A percentile compares a stretch with the other conserved stretches of the same genome.
phyloP scores from a whole-genome alignment of 2,329 filamentous ascomycete species.

The Neonectria faginata region DNA sequence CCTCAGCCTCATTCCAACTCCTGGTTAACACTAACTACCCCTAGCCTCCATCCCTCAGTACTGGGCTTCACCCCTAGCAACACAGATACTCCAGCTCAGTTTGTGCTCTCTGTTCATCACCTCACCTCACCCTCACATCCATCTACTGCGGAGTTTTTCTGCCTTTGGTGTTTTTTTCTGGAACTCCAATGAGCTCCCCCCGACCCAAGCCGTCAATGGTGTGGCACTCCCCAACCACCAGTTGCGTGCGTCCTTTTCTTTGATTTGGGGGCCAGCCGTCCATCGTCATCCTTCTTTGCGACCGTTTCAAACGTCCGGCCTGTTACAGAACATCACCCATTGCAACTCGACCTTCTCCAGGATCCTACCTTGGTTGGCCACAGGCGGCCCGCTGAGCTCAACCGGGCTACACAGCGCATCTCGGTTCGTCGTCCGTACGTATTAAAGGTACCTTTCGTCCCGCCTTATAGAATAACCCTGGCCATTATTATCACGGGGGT shows the following conservation, averaged over 20 bases:
- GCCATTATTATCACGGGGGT: neutral
- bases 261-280: slow-evolving; percentile 8
- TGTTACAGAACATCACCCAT: slow-evolving; percentile 14
- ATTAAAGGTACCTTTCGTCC: neutral
- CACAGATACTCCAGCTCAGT: no score
- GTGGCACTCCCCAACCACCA: neutral
- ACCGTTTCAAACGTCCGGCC: slow-evolving; percentile 17
- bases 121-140: neutral
- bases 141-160: neutral
- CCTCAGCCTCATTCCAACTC: no score
- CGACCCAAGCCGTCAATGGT: neutral
- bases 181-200: neutral
- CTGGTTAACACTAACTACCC: no score
- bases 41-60: no score
- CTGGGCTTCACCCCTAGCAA: no score
- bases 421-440: neutral
- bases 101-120: no score
- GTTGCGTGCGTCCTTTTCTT: neutral
- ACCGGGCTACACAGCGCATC: neutral
- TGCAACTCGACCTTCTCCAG: neutral
- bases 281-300: slow-evolving; percentile 6
- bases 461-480: slow-evolving; percentile 2
- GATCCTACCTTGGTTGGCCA: neutral
- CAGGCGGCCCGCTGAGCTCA: neutral
- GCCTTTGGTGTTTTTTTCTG: no score